Evolutionary conservation across 2,329 filamentous ascomycete species (phyloP).

Genomic region (Aspergillus pseudonomiae): DNA sequence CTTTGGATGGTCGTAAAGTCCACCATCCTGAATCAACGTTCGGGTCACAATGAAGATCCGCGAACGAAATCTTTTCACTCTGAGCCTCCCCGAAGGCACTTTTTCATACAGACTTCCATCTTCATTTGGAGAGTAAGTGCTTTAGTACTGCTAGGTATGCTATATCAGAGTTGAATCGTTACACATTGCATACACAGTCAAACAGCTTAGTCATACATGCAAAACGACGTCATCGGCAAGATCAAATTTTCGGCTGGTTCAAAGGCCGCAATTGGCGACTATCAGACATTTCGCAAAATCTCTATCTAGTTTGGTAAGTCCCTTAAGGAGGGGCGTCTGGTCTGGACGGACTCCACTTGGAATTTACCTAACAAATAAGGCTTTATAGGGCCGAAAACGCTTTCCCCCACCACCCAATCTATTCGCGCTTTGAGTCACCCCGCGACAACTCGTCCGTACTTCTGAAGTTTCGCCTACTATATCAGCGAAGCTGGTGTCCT

Average conservation of each 20-base stretch:
- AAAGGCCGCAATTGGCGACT: constrained; percentile 2
- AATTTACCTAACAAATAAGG: constrained; percentile 5
- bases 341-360: background rate
- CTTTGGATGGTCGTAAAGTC: background rate
- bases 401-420: constrained; percentile 4
- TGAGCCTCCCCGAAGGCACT: background rate
- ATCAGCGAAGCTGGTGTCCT: constrained; percentile 32
- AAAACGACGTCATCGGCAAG: constrained; percentile 12
- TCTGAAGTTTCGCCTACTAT: background rate
- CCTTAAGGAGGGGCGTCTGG: background rate
- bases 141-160: background rate
- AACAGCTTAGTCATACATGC: constrained; percentile 9
- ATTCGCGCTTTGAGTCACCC: constrained; percentile 1
- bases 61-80: background rate
- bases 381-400: constrained; percentile 1
- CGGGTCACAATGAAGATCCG: background rate
- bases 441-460: background rate
- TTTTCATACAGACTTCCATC: background rate
- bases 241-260: constrained; percentile 8
- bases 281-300: background rate
- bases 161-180: background rate
- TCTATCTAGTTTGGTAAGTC: background rate
- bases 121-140: background rate
- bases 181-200: background rate
- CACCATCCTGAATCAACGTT: background rate